Base-by-base conservation (phyloP, 129 eudicot species). In the Flaveria sonorensis region DNA sequence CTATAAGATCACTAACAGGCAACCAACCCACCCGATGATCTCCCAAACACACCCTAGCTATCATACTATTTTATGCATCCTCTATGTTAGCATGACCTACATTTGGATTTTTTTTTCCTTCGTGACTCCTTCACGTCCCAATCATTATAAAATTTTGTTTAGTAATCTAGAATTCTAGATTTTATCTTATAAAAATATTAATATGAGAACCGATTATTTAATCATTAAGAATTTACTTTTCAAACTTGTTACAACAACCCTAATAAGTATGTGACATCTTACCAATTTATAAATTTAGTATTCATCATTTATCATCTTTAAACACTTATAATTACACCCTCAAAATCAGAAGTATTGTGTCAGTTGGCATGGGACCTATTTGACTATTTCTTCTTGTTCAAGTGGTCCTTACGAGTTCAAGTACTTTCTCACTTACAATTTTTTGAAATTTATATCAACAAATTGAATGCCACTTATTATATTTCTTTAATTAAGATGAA, bases 291-390 rank as follows among this genome's bases (percentile, higher is more conserved):
- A 46, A 24, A n/a, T 70, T 42, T 59, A 59, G 71, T 36, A 62
- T 61, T 18, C 14, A 71, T 51, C 66, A 32, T 48, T 61, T 52
- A 71, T 62, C 45, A 71, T 48, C 66, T 71, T 39, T n/a, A 15
- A 79, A 61, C 36, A 20, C 67, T 7, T 60, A 70, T 32, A 63
- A 71, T 60, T 62, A 79, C 39, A 47, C 65, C 48, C 53, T 48
- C 59, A 51, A 39, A 61, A 62, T 23, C 65, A 52, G 48, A 62
- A 79, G 48, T 45, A 72, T 71, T 36, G 77, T 79, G 83, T 53
- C 83, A 71, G 73, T 67, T 77, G 52, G 10, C 21, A 57, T 78
- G 70, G 82, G 82, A 19, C 82, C 76, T 57, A 61, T 60, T 16
- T 36, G 40, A 36, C 40, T 36, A 36, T 36, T n/a, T 77, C 28